Evolutionary conservation across 768 basidiomycete genomes (phyloP), one percentile per base, ranked within the genome.

Genomic region (Naematelia encephala): DNA sequence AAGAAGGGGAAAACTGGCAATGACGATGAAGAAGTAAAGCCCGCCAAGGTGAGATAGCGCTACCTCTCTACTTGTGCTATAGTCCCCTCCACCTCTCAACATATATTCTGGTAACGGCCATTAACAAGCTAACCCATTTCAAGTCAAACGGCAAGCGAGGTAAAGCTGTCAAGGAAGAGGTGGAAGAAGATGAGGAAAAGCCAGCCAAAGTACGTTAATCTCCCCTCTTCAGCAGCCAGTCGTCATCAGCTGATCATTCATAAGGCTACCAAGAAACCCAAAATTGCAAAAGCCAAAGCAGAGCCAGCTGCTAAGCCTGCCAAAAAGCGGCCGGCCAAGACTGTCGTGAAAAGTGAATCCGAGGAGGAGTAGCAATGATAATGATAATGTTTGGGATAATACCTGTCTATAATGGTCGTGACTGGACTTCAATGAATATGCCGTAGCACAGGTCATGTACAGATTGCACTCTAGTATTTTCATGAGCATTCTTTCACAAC

Each of bases 161-260:
- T 25, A 56, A 56, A 29, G 59, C 55, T 44, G 60, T 56, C 44
- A 59, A 53, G 39, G 50, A 25, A 2, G 48, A 56, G 4, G 57
- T 51, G 22, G 65, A 64, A 27, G 68, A 64, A 27, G 65, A 67
- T 30, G 62, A 57, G 19, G 65, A 64, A 1, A 42, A 51, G n/a
- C 34, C 34, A 16, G 34, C 34, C 34, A 39, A 39, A 16, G 34
- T 39, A 39, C 16, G 34, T 39, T 16, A 39, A 39, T 39, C 8
- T 39, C 34, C 34, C 34, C 8, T 39, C 34, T 8, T 39, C 16
- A 39, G 34, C 34, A 39, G n/a, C n/a, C n/a, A n/a, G n/a, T n/a
- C n/a, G n/a, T n/a, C n/a, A n/a, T n/a, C n/a, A n/a, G n/a, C n/a
- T n/a, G n/a, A n/a, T n/a, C n/a, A n/a, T n/a, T n/a, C n/a, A n/a